A percentile compares a stretch with the other conserved stretches of the same genome.
phyloP scores from a whole-genome alignment of 345 rosid genomes.

The Combretum micranthum region DNA sequence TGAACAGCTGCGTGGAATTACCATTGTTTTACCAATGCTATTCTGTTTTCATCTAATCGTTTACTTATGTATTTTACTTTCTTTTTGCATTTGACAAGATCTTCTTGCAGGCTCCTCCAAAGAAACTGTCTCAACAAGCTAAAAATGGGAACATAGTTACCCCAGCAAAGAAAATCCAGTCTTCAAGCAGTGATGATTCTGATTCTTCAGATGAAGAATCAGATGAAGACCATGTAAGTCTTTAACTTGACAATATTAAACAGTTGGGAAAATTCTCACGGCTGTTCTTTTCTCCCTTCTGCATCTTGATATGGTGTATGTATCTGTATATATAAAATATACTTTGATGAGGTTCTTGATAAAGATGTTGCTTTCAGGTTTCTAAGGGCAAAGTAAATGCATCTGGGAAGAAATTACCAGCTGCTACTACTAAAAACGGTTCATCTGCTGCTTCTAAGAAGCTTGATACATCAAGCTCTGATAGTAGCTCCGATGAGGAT shows the following conservation, averaged over 20 bases:
- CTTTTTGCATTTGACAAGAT: not conserved
- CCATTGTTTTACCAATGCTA: not conserved
- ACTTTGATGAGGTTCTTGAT: too few species aligned
- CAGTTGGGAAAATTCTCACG: not conserved
- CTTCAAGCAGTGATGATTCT: constrained; percentile 34
- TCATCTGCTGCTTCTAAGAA: constrained; percentile 17
- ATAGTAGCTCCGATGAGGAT: constrained; percentile 24
- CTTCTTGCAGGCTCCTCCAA: constrained; percentile 30
- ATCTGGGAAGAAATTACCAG: constrained; percentile 9
- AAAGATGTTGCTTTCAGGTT: constrained; percentile 7
- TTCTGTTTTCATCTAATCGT: not conserved
- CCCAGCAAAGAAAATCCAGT: constrained; percentile 26
- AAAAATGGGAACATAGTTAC: constrained; percentile 31
- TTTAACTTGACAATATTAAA: not conserved
- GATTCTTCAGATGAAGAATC: constrained; percentile 39
- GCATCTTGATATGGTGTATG: too few species aligned
- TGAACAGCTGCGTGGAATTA: not conserved
- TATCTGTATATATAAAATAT: too few species aligned
- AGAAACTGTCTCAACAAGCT: constrained; percentile 23
- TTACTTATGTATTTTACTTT: not conserved
- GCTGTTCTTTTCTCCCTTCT: too few species aligned
- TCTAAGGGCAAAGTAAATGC: not conserved
- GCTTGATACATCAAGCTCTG: constrained; percentile 24
- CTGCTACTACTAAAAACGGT: constrained; percentile 8
- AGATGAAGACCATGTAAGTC: constrained; percentile 27